Conservation (phyloP, 2,329 filamentous ascomycete species). For the Alternaria triticimaculans region DNA sequence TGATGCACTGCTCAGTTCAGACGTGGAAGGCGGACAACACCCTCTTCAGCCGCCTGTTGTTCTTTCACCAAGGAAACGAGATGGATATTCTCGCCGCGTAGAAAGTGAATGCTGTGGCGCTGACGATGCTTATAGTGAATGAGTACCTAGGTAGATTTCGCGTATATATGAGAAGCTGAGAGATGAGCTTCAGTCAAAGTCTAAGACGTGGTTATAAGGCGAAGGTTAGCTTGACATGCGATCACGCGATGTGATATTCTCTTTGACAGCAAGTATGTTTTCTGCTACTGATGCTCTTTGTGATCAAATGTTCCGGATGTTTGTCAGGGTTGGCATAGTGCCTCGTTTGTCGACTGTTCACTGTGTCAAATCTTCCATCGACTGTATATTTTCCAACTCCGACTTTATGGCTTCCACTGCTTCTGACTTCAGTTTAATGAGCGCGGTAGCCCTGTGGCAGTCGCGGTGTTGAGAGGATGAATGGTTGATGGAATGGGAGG, state of each 20-base stretch:
- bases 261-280: neutral
- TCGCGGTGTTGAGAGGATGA: neutral
- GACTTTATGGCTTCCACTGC: neutral
- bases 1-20: neutral
- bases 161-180: neutral
- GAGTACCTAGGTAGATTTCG: neutral
- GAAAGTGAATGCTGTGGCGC: neutral
- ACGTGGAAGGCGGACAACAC: neutral
- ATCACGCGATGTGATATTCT: neutral
- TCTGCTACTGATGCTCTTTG: neutral
- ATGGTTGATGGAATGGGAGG: neutral
- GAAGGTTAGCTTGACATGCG: neutral
- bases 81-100: neutral
- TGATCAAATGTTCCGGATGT: neutral
- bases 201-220: neutral
- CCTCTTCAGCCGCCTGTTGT: neutral
- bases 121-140: neutral
- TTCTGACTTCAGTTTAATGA: neutral
- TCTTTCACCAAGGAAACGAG: neutral
- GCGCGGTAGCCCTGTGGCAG: neutral
- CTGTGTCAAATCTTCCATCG: neutral
- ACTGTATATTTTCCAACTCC: accelerated
- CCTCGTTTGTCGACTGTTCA: neutral
- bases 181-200: neutral
- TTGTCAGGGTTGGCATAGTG: neutral